These are phyloP conservation scores for Nemania abortiva DNA, from an alignment of 2,329 filamentous ascomycete species.

Conservation along the genomic window DNA sequence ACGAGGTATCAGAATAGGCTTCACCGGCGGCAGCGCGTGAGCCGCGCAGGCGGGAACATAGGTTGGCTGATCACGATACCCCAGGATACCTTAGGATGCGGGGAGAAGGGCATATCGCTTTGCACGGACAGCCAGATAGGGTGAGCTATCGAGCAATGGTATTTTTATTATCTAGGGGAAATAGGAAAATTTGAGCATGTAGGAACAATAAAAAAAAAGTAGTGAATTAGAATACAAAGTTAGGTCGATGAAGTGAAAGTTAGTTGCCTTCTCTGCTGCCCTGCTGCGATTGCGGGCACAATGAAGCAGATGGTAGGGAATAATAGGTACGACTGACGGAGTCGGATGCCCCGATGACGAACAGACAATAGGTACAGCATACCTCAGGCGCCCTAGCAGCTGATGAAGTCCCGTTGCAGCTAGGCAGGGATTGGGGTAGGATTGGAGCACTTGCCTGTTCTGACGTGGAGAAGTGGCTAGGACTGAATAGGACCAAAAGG, in stretches of 20 bases:
- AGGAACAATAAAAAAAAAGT: slow-evolving; percentile 5
- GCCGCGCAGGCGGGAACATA: slow-evolving; percentile 45
- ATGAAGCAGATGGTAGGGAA: slow-evolving; percentile 1
- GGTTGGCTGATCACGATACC: slow-evolving; percentile 48
- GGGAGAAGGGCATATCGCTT: slow-evolving; percentile 51
- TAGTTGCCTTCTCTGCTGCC: not conserved
- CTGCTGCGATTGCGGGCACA: slow-evolving; percentile 16
- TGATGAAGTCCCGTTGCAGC: slow-evolving; percentile 10
- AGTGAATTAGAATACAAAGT: slow-evolving; percentile 11
- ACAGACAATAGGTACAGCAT: slow-evolving; percentile 14
- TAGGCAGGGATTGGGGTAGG: not conserved
- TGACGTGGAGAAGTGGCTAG: slow-evolving; percentile 23
- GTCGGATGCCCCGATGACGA: slow-evolving; percentile 41
- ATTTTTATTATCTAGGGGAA: not conserved
- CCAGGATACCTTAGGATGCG: slow-evolving; percentile 47
- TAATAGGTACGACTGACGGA: slow-evolving; percentile 25
- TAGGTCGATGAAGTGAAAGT: slow-evolving; percentile 7
- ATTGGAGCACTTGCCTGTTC: slow-evolving; percentile 5
- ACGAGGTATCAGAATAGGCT: slow-evolving; percentile 11
- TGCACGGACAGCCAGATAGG: slow-evolving; percentile 36
- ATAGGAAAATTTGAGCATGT: not conserved
- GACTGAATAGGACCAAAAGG: not conserved
- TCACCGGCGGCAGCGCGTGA: slow-evolving; percentile 43
- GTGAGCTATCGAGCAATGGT: not conserved
- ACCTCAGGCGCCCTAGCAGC: slow-evolving; percentile 6